Evolutionary conservation across 2,329 filamentous ascomycete genomes (phyloP).

Genomic region (Endocalyx cinctus): DNA sequence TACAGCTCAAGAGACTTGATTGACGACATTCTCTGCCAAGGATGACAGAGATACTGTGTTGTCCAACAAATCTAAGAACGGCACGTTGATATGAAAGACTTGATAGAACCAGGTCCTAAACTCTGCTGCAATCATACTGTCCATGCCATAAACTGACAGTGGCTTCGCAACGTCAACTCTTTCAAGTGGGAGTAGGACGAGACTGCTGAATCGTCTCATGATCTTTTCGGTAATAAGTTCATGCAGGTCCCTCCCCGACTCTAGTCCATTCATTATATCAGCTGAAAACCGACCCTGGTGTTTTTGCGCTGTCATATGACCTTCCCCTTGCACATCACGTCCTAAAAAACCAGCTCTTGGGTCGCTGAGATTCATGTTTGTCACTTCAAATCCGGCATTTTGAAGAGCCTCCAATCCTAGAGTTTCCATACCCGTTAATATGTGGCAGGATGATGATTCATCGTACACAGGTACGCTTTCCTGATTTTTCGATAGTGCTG

Average conservation of each 20-base stretch:
- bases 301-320: not conserved
- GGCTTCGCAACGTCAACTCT: not conserved
- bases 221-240: not conserved
- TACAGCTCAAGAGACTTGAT: too few species aligned
- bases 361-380: conserved; percentile 9
- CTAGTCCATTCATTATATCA: not conserved
- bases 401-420: conserved; percentile 13
- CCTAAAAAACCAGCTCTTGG: conserved; percentile 13
- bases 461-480: conserved; percentile 1
- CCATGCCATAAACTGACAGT: not conserved
- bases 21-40: too few species aligned
- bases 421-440: conserved; percentile 22
- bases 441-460: conserved; percentile 9
- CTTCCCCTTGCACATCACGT: not conserved
- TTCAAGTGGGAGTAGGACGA: not conserved
- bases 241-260: not conserved
- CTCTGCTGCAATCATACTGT: not conserved
- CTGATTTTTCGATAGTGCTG: conserved; percentile 14
- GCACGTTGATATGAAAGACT: not conserved
- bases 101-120: not conserved
- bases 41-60: too few species aligned
- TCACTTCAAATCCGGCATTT: conserved; percentile 14
- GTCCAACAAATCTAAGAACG: not conserved
- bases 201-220: not conserved
- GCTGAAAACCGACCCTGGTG: not conserved